Base-by-base conservation (phyloP, 2,329 filamentous ascomycete genomes). In the Dichotomopilus funicola region DNA sequence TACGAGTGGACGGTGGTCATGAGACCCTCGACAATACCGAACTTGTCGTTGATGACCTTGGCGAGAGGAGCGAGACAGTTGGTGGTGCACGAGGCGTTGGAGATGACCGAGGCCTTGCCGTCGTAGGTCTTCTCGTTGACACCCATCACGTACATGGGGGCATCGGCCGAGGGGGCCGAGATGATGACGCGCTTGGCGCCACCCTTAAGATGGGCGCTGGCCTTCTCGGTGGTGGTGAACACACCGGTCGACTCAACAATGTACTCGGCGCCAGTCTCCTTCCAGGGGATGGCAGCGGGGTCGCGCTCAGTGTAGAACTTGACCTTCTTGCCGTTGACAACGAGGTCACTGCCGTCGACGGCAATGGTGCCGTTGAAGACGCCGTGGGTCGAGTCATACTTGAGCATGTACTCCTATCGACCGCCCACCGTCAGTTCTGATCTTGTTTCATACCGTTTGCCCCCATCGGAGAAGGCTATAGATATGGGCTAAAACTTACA, bases 1-100 rank as follows among this genome's bases (percentile, higher is more conserved):
- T 97, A 97, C 70, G 94, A 96, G 88, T 99, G 94, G 76, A 97
- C 85, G 67, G 94, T 99, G 79, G 94, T 97, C 94, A 99, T 99
- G 70, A 97, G 87, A 84, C 92, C 94, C 85, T 99, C 94, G 71
- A 96, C 78, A 74, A 99, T 94, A 76, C 82, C 87, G 82, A 87
- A 99, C 78, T 96, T 95, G 84, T 97, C 92, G 85, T 99, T 81
- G 80, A 99, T 85, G 72, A 97, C 91, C 89, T 97, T 99, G 81
- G 94, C 94, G 65, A 99, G 88, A 74, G 94, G 94, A 76, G 94
- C 94, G 78, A 99, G 80, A 87, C 94, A 97, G 89, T 99, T 99
- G 83, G 94, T 97, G 76, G 94, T 99, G 90, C 94, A 97, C 68
- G 94, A 97, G 69, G 94, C 94, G 82, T 99, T 99, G 80, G 94